A percentile compares a stretch with the other conserved stretches of the same genome.
Evolutionary conservation across 768 basidiomycete species (phyloP).

Genomic region (Naganishia antarctica): DNA sequence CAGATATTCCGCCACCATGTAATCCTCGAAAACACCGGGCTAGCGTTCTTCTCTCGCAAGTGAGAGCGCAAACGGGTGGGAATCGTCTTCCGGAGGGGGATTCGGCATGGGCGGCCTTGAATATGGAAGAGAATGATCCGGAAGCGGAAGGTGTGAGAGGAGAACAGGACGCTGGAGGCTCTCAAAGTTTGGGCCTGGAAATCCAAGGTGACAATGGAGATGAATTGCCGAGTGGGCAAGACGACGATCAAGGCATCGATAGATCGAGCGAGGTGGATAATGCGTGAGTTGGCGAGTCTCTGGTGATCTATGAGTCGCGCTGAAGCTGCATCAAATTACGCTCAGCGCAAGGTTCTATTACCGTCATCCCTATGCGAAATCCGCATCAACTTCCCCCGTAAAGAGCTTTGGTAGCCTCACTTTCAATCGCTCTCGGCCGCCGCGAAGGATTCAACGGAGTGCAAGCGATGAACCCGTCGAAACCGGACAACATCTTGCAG

Average conservation of each 20-base stretch:
- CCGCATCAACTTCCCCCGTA: conserved; percentile 33
- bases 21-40: conserved; percentile 41
- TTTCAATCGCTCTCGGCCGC: conserved; percentile 21
- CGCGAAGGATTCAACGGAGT: conserved; percentile 36
- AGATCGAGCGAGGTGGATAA: conserved; percentile 36
- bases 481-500: conserved; percentile 29
- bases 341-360: conserved; percentile 46
- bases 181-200: conserved; percentile 26
- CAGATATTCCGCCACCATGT: conserved; percentile 39
- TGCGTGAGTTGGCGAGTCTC: conserved; percentile 32
- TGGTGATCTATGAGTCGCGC: not conserved
- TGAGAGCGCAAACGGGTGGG: conserved; percentile 30
- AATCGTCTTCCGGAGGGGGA: conserved; percentile 19
- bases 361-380: conserved; percentile 39
- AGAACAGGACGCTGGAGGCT: conserved; percentile 35
- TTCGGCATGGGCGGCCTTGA: conserved; percentile 12
- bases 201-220: conserved; percentile 13
- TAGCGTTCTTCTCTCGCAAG: conserved; percentile 42
- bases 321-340: not conserved
- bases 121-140: conserved; percentile 17
- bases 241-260: conserved; percentile 22
- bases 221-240: conserved; percentile 25
- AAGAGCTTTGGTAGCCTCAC: conserved; percentile 8
- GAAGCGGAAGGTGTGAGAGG: conserved; percentile 25
- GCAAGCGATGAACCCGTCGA: conserved; percentile 30